Conservation (phyloP, 371 early-diverging fungal genomes). For the Mucor sp. region DNA sequence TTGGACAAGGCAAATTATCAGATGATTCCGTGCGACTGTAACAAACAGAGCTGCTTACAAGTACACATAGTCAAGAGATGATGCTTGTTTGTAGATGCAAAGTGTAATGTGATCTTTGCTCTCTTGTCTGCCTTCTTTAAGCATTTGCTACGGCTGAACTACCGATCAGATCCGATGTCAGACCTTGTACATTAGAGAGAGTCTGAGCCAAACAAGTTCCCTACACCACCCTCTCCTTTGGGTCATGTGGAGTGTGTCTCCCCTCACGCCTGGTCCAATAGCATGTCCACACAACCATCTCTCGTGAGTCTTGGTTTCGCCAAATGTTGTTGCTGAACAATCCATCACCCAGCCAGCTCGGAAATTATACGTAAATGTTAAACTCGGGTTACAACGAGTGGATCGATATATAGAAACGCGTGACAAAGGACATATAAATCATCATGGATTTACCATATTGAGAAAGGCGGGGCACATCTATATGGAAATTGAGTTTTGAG, state of each 20-base stretch:
- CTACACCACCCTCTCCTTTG: no score
- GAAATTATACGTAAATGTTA: background rate
- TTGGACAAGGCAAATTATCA: background rate
- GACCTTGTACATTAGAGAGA: background rate
- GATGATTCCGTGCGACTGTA: background rate
- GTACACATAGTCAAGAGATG: no score
- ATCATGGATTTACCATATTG: background rate
- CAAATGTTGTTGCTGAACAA: background rate
- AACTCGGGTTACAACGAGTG: background rate
- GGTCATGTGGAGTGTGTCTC: background rate
- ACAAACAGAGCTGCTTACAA: background rate
- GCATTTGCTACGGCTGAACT: background rate
- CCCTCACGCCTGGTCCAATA: background rate
- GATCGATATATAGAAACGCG: background rate
- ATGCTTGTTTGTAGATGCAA: background rate
- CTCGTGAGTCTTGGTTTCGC: background rate
- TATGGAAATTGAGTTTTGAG: background rate
- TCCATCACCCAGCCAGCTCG: no score
- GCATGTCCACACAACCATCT: background rate
- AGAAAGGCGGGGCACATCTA: background rate
- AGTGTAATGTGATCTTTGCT: background rate
- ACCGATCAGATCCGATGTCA: slow-evolving; percentile 17
- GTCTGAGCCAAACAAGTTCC: no score
- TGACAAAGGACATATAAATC: background rate
- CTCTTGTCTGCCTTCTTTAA: no score